Percentiles rank a stretch among this genome's conserved stretches.
phyloP scores from a whole-genome alignment of 768 basidiomycete species.

The Gymnopilus junonius region DNA sequence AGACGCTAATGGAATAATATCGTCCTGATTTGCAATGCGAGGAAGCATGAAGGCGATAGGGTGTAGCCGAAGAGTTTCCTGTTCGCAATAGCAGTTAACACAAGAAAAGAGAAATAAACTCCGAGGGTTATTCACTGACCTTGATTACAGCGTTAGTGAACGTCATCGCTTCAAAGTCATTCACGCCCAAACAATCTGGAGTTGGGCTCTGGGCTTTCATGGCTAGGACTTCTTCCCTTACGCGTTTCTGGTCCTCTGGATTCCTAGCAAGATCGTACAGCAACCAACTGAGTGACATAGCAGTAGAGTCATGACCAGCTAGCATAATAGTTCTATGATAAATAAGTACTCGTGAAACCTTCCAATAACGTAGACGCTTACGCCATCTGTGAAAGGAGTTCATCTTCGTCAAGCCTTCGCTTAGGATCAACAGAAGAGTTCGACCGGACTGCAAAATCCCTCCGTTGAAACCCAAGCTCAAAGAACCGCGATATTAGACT shows the following conservation, averaged over 20 bases:
- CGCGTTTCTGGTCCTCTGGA: conserved; percentile 15
- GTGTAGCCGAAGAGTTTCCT: conserved; percentile 11
- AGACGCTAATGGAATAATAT: conserved; percentile 9
- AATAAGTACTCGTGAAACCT: neutral
- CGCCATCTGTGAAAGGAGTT: conserved; percentile 12
- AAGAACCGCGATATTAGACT: neutral
- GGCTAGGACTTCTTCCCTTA: conserved; percentile 8
- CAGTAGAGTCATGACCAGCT: conserved; percentile 15
- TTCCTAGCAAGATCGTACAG: conserved; percentile 13
- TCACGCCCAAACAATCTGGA: conserved; percentile 1
- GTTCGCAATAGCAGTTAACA: too few species aligned
- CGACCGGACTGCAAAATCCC: neutral
- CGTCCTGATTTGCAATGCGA: conserved; percentile 5
- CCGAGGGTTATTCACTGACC: conserved; percentile 3
- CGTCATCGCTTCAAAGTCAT: conserved; percentile 5
- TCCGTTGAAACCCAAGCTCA: neutral
- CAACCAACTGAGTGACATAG: conserved; percentile 13
- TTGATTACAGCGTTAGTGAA: conserved; percentile 13
- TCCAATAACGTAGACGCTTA: neutral
- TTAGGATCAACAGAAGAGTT: conserved; percentile 8
- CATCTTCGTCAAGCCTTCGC: conserved; percentile 8
- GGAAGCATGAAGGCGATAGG: conserved; percentile 11
- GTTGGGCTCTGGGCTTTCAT: conserved; percentile 1
- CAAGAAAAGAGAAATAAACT: too few species aligned
- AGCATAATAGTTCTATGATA: conserved; percentile 11